These are phyloP conservation scores for Angophora floribunda DNA, from an alignment of 345 rosid species.

Conservation along the genomic window DNA sequence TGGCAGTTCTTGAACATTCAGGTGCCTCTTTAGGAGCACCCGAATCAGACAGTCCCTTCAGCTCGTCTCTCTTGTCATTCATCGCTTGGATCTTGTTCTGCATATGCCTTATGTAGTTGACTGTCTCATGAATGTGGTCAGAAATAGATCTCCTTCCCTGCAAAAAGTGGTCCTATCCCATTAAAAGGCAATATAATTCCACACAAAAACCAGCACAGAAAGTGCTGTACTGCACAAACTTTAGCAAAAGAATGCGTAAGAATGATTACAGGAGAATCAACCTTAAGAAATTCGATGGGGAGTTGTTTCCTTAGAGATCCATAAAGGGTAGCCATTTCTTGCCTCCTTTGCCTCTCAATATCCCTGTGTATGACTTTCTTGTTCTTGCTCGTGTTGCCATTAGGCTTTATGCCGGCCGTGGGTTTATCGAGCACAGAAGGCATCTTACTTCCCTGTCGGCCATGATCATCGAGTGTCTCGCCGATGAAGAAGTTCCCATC, in stretches of 20 bases:
- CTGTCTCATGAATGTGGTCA: conserved; percentile 37
- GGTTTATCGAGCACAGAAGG: neutral
- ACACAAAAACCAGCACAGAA: neutral
- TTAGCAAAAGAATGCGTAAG: neutral
- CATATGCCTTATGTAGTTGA: conserved; percentile 23
- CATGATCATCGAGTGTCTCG: neutral
- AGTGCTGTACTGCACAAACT: neutral
- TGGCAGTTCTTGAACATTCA: neutral
- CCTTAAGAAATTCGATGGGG: conserved; percentile 30
- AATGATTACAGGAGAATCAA: neutral
- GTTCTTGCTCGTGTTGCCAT: neutral
- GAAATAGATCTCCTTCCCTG: conserved; percentile 41
- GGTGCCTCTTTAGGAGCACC: neutral
- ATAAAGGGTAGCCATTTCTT: conserved; percentile 29
- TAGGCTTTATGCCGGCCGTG: neutral
- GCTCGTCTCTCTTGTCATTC: conserved; percentile 22
- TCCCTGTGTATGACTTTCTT: conserved; percentile 26
- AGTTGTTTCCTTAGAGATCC: conserved; percentile 18
- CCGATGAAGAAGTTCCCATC: neutral
- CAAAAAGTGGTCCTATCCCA: neutral
- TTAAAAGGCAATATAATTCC: neutral
- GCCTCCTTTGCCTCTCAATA: conserved; percentile 29
- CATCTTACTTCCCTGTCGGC: neutral
- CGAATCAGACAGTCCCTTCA: conserved; percentile 2
- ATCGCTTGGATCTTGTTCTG: conserved; percentile 14